phyloP scores from a whole-genome alignment of 345 rosid genomes.

The Cochlearia excelsa region DNA sequence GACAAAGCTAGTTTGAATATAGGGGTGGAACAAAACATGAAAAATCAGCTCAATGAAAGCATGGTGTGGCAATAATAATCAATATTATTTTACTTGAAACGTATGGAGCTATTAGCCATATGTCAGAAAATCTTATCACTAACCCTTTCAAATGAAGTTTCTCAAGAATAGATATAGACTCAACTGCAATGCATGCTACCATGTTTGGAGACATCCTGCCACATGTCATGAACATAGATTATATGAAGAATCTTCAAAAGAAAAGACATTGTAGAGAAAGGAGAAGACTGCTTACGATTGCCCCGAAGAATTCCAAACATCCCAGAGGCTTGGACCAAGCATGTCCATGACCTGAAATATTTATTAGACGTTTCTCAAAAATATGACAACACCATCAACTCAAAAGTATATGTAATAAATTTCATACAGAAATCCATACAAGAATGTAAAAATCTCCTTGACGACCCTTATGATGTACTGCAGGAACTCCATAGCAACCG shows the following conservation, averaged over 20 bases:
- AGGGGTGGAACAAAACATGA: not conserved
- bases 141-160: not conserved
- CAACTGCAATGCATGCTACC: not conserved
- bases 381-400: not conserved
- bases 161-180: not conserved
- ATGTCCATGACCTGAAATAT: slow-evolving; percentile 1
- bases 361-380: too few relatives aligned
- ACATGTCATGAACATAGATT: not conserved
- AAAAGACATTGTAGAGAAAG: not conserved
- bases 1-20: slow-evolving; percentile 1
- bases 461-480: slow-evolving; percentile 86
- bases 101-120: not conserved
- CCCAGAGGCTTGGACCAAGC: not conserved
- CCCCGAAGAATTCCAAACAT: not conserved
- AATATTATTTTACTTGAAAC: not conserved
- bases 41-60: not conserved
- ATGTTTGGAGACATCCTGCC: not conserved
- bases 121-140: not conserved
- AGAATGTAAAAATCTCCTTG: slow-evolving; percentile 88
- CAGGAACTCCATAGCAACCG: slow-evolving; percentile 83
- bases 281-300: not conserved
- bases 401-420: too few relatives aligned
- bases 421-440: slow-evolving; percentile 2
- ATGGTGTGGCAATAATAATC: not conserved
- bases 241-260: not conserved